Conservation (phyloP, 331 rosid genomes). For the Dryas integrifolia region DNA sequence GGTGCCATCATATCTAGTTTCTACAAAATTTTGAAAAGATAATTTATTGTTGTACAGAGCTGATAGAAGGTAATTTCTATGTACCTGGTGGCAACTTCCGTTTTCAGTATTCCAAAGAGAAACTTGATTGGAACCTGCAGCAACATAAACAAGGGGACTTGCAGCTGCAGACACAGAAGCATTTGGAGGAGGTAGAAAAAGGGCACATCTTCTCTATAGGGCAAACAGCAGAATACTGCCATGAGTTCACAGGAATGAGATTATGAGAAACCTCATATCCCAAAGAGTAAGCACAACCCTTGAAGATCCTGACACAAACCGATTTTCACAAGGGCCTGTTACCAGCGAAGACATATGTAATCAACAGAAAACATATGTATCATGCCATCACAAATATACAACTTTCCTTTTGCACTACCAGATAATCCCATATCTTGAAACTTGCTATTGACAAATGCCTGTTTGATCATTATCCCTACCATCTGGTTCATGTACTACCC, state of each 20-base stretch:
- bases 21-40: neutral
- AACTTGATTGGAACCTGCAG: conserved; percentile 93
- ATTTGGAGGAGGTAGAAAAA: conserved; percentile 75
- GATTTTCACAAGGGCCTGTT: conserved; percentile 78
- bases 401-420: too few species aligned
- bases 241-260: conserved; percentile 67
- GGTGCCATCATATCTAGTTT: neutral
- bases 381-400: conserved; percentile 58
- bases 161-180: conserved; percentile 62
- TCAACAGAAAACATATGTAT: conserved; percentile 88
- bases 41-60: neutral
- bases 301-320: conserved; percentile 98
- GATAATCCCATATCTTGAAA: too few species aligned
- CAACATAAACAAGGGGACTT: conserved; percentile 93
- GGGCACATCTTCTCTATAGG: conserved; percentile 85
- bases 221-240: conserved; percentile 84
- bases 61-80: conserved; percentile 25
- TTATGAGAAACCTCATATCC: conserved; percentile 80
- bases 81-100: conserved; percentile 97
- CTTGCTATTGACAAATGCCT: too few species aligned
- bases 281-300: conserved; percentile 89
- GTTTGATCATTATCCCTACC: too few species aligned
- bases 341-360: conserved; percentile 69
- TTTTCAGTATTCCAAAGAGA: conserved; percentile 99
- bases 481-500: neutral